phyloP scores from a whole-genome alignment of 495 filamentous ascomycete genomes.

The Astrocystis sublimbata region DNA sequence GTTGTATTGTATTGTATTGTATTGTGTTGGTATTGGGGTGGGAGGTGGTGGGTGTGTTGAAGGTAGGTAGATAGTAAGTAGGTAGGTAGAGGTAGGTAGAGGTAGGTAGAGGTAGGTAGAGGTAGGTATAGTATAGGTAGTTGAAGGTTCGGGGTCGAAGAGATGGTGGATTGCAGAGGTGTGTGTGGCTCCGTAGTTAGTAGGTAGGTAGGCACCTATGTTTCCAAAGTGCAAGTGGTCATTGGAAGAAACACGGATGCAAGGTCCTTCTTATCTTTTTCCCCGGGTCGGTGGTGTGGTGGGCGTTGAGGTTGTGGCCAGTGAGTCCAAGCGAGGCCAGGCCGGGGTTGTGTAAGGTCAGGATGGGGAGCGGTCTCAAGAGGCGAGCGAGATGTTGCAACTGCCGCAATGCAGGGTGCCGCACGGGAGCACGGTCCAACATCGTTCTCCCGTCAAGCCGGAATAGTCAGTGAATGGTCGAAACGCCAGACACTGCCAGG shows the following conservation, averaged over 20 bases:
- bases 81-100: too few species aligned
- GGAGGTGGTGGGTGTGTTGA: too few species aligned
- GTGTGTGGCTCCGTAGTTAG: neutral
- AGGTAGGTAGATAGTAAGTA: too few species aligned
- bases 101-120: too few species aligned
- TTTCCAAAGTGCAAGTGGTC: neutral
- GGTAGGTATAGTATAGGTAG: too few species aligned
- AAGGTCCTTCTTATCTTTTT: too few species aligned
- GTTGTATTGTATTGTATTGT: too few species aligned
- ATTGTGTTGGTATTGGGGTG: too few species aligned
- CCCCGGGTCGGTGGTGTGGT: neutral
- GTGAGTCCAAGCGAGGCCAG: neutral
- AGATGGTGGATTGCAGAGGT: neutral
- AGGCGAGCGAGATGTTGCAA: slow-evolving; percentile 5
- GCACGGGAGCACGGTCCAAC: neutral
- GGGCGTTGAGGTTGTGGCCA: neutral
- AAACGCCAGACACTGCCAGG: too few species aligned
- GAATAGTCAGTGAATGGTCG: neutral
- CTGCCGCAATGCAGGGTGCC: neutral
- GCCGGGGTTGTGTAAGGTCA: neutral
- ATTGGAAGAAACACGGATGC: too few species aligned
- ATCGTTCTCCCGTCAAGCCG: neutral
- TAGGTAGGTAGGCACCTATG: neutral
- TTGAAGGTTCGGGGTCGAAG: neutral
- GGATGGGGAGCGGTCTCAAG: neutral